These are phyloP conservation scores for Carex sylvatica DNA, from an alignment of 202 grass and related monocot species.

Conservation along the genomic window DNA sequence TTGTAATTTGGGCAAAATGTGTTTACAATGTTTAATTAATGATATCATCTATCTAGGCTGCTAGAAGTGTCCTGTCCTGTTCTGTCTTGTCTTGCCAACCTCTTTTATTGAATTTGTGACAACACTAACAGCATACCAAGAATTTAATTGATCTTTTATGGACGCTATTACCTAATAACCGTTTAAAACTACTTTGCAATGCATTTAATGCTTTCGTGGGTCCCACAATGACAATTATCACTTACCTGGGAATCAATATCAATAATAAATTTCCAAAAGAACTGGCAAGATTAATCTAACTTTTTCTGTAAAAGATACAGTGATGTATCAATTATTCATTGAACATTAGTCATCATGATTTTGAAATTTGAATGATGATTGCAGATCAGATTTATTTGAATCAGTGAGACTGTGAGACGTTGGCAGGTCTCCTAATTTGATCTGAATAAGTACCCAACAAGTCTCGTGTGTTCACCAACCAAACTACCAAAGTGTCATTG, in stretches of 20 bases:
- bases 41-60: background rate
- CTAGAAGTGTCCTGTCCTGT: background rate
- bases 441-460: conserved; percentile 22
- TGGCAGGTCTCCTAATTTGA: conserved; percentile 15
- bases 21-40: background rate
- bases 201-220: background rate
- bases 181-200: background rate
- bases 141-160: background rate
- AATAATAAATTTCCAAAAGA: conserved; percentile 17
- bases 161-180: background rate
- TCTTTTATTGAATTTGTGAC: background rate
- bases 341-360: background rate
- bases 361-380: conserved; percentile 11
- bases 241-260: background rate
- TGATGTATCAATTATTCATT: conserved; percentile 1
- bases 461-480: conserved; percentile 25
- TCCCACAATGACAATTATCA: background rate
- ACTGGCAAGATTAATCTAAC: background rate
- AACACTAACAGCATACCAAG: background rate
- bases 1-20: background rate
- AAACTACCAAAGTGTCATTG: background rate
- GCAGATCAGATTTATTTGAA: background rate
- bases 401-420: conserved; percentile 21
- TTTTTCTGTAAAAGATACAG: conserved; percentile 3
- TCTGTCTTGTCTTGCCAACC: background rate